Evolutionary conservation across 306 rosid species (phyloP), one percentile per base, ranked within the genome.

Genomic region (Castanopsis chinensis): DNA sequence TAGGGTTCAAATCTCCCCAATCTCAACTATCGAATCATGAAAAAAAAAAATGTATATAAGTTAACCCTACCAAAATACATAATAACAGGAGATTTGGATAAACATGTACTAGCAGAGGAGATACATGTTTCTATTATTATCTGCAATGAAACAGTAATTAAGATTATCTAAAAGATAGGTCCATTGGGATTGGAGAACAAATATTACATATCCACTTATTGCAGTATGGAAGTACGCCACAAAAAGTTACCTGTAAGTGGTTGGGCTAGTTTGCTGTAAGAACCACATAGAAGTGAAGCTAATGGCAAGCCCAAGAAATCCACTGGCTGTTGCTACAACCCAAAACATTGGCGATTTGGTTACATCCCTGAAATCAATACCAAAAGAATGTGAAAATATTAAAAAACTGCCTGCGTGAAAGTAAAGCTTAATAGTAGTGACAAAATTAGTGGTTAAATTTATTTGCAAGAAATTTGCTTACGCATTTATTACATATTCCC

Each of bases 231-330:
- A 27, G 67, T 61, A 23, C 20, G 32, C 15, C 1, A 10, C 52
- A 73, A 19, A 74, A 54, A 43, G 10, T 43, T 87, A 94, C 99
- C 95, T 88, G 63, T 92, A 94, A 19, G 95, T 92, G 74, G 99
- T 94, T 54, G 99, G 97, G 68, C 97, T 87, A 74, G 97, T 92
- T 85, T 92, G 99, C 79, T 81, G 93, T 56, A 91, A 85, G 86
- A 94, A 94, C 99, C 99, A 92, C 91, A 91, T 90, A 49, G 99
- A 94, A 61, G 97, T 90, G 80, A 94, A 92, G 90, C 97, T 94
- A 68, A 92, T 94, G 72, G 97, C 91, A 71, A 90, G 97, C 75
- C 97, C 97, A 72, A 94, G 88, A 4, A 92, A 30, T 78, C 97
- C 98, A 77, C 98, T 94, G 52, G 93, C 87, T 1, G 98, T 91